phyloP scores from a whole-genome alignment of 108 stramenopile species.

The Pseudonitzschia multiseries region DNA sequence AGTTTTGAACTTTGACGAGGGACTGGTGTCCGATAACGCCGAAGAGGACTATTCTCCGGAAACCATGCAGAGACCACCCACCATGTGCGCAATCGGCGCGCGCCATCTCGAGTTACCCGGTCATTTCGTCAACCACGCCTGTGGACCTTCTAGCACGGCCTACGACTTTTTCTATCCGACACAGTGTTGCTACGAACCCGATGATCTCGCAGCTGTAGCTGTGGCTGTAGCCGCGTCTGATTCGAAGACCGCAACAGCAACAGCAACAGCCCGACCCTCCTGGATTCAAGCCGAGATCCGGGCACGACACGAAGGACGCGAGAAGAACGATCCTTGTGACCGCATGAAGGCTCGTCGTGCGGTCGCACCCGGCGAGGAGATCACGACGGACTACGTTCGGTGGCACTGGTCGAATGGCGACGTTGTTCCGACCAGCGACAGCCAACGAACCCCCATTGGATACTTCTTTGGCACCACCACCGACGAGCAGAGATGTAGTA shows the following conservation, averaged over 20 bases:
- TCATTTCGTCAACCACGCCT: slow-evolving; percentile 13
- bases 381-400: neutral
- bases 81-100: neutral
- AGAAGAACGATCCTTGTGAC: neutral
- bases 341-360: neutral
- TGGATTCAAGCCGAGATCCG: neutral
- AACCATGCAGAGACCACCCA: neutral
- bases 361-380: neutral
- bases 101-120: neutral
- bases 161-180: neutral
- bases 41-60: neutral
- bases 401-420: slow-evolving; percentile 13
- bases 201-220: neutral
- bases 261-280: no score
- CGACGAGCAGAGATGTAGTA: no score
- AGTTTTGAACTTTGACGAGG: neutral
- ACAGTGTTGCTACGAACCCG: no score
- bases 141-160: neutral
- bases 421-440: neutral
- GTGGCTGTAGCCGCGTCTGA: no score
- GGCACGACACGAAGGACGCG: neutral
- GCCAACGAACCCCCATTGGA: neutral
- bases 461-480: neutral
- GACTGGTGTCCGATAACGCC: neutral
- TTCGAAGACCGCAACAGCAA: neutral